These are phyloP conservation scores for Amphicarpaea edgeworthii DNA, from an alignment of 306 rosid species.

Conservation along the genomic window DNA sequence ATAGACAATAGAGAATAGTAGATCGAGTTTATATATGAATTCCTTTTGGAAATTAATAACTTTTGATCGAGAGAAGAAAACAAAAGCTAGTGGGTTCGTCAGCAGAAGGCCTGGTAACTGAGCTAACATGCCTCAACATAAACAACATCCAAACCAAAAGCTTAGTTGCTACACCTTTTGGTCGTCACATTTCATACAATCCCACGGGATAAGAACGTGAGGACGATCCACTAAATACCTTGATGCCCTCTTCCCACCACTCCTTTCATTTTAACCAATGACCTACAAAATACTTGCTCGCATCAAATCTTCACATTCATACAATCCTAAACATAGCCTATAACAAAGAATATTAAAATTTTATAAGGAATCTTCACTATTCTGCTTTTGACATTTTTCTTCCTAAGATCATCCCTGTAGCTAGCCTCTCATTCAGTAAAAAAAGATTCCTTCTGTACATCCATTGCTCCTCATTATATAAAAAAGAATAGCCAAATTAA, in stretches of 20 bases:
- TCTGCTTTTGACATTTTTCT: constrained; percentile 51
- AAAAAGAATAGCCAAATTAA: background rate
- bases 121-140: constrained; percentile 64
- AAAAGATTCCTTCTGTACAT: constrained; percentile 36
- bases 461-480: background rate
- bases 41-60: constrained; percentile 52
- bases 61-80: constrained; percentile 63
- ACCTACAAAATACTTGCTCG: constrained; percentile 22
- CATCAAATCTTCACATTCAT: constrained; percentile 45
- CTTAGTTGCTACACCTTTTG: constrained; percentile 52
- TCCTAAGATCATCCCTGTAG: constrained; percentile 39
- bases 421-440: constrained; percentile 56
- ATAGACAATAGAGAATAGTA: constrained; percentile 31
- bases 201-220: constrained; percentile 38
- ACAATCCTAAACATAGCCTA: constrained; percentile 43
- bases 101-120: constrained; percentile 50
- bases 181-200: constrained; percentile 52
- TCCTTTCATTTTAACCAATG: constrained; percentile 34
- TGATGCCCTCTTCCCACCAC: constrained; percentile 56
- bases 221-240: constrained; percentile 37
- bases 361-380: constrained; percentile 55
- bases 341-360: constrained; percentile 38
- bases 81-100: constrained; percentile 77
- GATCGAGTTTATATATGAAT: constrained; percentile 43
- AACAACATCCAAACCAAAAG: constrained; percentile 54